Conservation (phyloP, 2,329 filamentous ascomycete species). For the Fusarium anthophilum region DNA sequence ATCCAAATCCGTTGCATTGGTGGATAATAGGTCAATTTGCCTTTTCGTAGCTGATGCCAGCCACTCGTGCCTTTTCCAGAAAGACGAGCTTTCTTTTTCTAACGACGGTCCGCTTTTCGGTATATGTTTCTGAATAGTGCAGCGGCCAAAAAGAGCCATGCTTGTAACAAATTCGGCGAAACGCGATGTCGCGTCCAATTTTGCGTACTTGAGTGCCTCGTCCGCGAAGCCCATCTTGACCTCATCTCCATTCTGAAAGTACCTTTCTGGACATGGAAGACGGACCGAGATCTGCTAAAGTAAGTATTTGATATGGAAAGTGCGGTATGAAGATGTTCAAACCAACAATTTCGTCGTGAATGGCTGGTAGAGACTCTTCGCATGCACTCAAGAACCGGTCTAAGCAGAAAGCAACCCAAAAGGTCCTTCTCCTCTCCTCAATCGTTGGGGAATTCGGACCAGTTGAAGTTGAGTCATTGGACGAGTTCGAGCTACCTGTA, state of each 20-base stretch:
- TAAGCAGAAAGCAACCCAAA: not conserved
- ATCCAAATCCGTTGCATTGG: not conserved
- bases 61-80: not conserved
- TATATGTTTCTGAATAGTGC: not conserved
- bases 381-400: not conserved
- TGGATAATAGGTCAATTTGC: not conserved
- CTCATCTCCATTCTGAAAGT: not conserved
- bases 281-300: not conserved
- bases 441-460: not conserved
- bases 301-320: not conserved
- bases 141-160: not conserved
- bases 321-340: not conserved
- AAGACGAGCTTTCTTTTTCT: not conserved
- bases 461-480: not conserved
- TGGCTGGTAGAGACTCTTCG: not conserved
- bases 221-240: not conserved
- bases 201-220: not conserved
- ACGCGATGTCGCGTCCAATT: not conserved
- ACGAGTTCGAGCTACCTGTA: not conserved
- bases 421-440: not conserved
- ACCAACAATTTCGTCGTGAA: not conserved
- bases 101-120: not conserved
- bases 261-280: not conserved
- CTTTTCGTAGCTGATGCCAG: not conserved
- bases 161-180: not conserved